Base-by-base conservation (phyloP, 2,329 filamentous ascomycete species). In the Xylariaceae sp. region DNA sequence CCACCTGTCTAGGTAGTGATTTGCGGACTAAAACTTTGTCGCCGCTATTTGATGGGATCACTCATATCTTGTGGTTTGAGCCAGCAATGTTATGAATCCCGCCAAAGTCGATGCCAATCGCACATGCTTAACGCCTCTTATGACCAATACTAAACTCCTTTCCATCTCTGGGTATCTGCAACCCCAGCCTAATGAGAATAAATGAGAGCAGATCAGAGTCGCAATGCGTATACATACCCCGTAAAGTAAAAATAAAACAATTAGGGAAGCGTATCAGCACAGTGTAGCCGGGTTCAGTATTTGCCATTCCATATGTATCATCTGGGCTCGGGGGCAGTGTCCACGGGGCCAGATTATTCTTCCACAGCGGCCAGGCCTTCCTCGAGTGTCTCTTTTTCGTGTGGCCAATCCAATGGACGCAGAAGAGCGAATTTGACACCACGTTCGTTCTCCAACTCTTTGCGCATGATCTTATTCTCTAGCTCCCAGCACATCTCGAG, bases 401-500 rank as follows among this genome's bases (percentile, higher is more conserved):
- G 59, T 4, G 72, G 70, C 79, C 78, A 81, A 27, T 70, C 65
- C 3, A 78, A 68, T 13, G 71, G 61, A 4, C 62, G 55, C 55
- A 77, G 61, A 1, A 67, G 59, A 3, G 73, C 77, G 58, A 77
- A 85, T 53, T 62, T 69, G 24, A 75, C 57, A 1, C 75, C 74
- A 6, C 74, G 72, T 45, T 72, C 66, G 10, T 69, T 67, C 61
- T 83, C 80, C 41, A 85, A 64, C 62, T 82, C 78, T 55, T 74
- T 78, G 55, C 81, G 75, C 53, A 82, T 67, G 13, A 86, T 76
- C 59, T 82, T 77, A 44, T 78, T 77, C 16, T 73, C 72, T 6
- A 86, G 64, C 24, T 69, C 67, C 84, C 84, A 86, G 50, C 81
- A 73, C 35, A 72, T 71, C 8, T 73, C 68, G 36, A 85, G 60